A percentile compares a stretch with the other conserved stretches of the same genome.
These are phyloP conservation scores for Nicotiana sylvestris DNA, from an alignment of 257 asterid species.

Conservation along the genomic window DNA sequence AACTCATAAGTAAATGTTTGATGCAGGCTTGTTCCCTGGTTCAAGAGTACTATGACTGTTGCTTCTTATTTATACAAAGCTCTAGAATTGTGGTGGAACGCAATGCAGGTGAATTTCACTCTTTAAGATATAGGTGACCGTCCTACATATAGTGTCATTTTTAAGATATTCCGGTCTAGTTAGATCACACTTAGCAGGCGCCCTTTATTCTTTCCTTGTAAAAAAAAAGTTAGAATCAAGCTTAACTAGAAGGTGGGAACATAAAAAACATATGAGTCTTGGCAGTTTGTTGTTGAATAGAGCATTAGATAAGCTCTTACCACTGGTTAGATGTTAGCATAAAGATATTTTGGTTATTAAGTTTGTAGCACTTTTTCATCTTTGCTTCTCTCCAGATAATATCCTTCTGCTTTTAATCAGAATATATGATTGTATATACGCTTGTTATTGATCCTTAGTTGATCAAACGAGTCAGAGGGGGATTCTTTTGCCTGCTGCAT, in stretches of 20 bases:
- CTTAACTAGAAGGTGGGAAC: neutral
- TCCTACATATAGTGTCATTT: neutral
- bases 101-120: slow-evolving; percentile 20
- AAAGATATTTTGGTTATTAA: neutral
- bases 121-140: neutral
- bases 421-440: neutral
- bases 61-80: slow-evolving; percentile 7
- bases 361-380: neutral
- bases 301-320: neutral
- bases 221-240: too few species aligned
- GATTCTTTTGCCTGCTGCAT: neutral
- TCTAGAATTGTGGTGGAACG: slow-evolving; percentile 11
- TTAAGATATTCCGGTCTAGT: neutral
- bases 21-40: slow-evolving; percentile 7
- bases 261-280: neutral
- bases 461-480: neutral
- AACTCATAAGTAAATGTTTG: slow-evolving; percentile 4
- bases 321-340: neutral
- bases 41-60: slow-evolving; percentile 2
- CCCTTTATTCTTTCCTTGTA: too few species aligned
- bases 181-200: neutral
- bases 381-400: neutral
- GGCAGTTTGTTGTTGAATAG: neutral
- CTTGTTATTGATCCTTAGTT: neutral
- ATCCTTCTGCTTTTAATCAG: neutral